These are phyloP conservation scores for Rosa lucieae DNA, from an alignment of 306 rosid genomes.

Conservation along the genomic window DNA sequence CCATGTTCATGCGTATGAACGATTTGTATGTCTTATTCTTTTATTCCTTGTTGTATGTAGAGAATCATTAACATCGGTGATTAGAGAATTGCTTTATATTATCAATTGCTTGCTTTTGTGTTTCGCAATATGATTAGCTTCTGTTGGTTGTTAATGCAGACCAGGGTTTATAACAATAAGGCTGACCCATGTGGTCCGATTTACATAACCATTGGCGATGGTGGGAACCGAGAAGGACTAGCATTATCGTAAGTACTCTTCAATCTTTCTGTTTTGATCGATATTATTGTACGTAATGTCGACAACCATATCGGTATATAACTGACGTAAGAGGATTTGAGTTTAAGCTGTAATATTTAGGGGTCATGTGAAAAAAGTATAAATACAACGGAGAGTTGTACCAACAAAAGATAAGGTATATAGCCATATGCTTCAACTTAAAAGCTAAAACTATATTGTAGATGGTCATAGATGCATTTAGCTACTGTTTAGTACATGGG, in stretches of 20 bases:
- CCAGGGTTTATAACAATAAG: slow-evolving; percentile 52
- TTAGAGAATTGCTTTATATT: not conserved
- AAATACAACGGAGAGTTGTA: not conserved
- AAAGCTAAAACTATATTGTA: not conserved
- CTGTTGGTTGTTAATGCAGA: slow-evolving; percentile 29
- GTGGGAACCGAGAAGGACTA: slow-evolving; percentile 78
- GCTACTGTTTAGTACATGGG: not conserved
- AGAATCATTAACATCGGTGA: not conserved
- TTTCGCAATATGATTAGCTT: not conserved
- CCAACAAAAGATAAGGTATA: not conserved
- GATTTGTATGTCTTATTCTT: slow-evolving; percentile 49
- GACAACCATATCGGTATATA: not conserved
- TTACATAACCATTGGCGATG: slow-evolving; percentile 63
- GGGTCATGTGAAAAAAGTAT: too few relatives aligned
- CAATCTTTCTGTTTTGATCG: not conserved
- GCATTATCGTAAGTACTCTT: slow-evolving; percentile 48
- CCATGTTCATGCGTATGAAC: slow-evolving; percentile 85
- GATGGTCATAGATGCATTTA: not conserved
- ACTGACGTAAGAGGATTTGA: not conserved
- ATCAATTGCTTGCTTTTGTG: not conserved
- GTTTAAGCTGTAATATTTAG: not conserved
- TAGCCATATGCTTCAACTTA: too few relatives aligned
- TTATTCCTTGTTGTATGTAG: not conserved
- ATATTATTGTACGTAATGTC: not conserved
- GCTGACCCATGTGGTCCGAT: slow-evolving; percentile 66